Evolutionary conservation across 1,139 yeast genomes (phyloP), one percentile per base, ranked within the genome.

Genomic region (Yamadazyma kanchanaburiensis): DNA sequence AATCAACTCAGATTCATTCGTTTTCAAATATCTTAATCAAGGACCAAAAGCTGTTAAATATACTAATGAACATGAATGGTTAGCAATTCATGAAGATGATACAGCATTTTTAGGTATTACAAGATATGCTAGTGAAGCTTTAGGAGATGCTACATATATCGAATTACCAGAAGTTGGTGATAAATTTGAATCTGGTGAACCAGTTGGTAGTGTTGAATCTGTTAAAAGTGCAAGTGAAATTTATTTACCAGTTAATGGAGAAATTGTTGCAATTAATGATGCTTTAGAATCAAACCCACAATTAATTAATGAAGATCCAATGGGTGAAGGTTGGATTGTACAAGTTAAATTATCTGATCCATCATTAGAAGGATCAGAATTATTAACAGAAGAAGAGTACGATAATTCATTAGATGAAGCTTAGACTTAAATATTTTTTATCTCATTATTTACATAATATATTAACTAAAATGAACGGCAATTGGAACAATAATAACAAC

Each of bases 11-110:
- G 67, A 65, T 21, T 69, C 83, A 6, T 62, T 65, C 38, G 80
- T 70, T 22, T 67, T 63, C 58, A 69, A 67, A 41, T 73, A 74
- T 57, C 35, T 38, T 15, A 62, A 77, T 31, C 55, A 66, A 30
- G 70, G 72, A n/a, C 80, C 80, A 31, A 53, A 58, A 38, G 52
- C 53, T 15, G 73, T 84, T 43, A 79, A 76, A 59, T 89, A 77
- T 68, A 86, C 98, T 12, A 65, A 70, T 33, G 96, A 91, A 53
- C 99, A 91, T 66, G 99, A 91, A 65, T 91, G 97, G 96, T 65
- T 94, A 38, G 91, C 95, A 3, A 69, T 80, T 30, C 94, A 85
- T 55, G 73, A 74, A 21, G 96, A 89, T 58, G 86, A 87, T 37
- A 70, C 80, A 21, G 82, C 94, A 2, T 88, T 82, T 47, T 70